phyloP scores from a whole-genome alignment of 352 stramenopile species.

The Phytophthora crassamura region DNA sequence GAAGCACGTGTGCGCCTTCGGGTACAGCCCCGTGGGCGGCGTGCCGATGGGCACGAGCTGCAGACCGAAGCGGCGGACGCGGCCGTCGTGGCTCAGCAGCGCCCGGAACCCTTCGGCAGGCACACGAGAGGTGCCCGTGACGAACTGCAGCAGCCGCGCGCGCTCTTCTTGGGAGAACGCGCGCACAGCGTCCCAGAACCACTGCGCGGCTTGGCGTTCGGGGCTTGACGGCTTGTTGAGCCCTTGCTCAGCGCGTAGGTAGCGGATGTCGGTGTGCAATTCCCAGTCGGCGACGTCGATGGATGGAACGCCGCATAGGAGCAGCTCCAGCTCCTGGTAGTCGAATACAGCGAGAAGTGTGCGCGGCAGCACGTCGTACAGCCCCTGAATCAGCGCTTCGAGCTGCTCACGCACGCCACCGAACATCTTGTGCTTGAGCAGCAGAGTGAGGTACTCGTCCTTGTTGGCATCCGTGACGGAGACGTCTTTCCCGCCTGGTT shows the following conservation, averaged over 20 bases:
- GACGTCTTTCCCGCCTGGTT: constrained; percentile 90
- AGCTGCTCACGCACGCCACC: constrained; percentile 92
- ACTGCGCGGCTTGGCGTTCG: constrained; percentile 80
- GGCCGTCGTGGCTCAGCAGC: constrained; percentile 77
- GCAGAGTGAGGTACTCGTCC: constrained; percentile 95
- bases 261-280: constrained; percentile 83
- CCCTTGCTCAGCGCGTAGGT: constrained; percentile 70
- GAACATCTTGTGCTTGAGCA: constrained; percentile 95
- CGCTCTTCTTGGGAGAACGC: constrained; percentile 87
- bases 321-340: constrained; percentile 96
- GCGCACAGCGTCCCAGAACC: constrained; percentile 91
- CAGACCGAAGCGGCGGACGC: constrained; percentile 96
- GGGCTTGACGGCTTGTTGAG: constrained; percentile 40
- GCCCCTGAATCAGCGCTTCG: constrained; percentile 88
- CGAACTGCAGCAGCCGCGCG: constrained; percentile 90
- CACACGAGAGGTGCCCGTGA: constrained; percentile 89
- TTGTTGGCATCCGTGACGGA: constrained; percentile 95
- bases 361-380: constrained; percentile 92
- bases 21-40: constrained; percentile 75
- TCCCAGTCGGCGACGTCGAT: constrained; percentile 94
- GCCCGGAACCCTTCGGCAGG: constrained; percentile 97
- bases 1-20: constrained; percentile 90
- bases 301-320: constrained; percentile 91
- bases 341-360: constrained; percentile 92
- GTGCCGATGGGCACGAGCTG: constrained; percentile 91